Base-by-base conservation (phyloP, 2,329 filamentous ascomycete genomes). In the Verticillium isaacii region DNA sequence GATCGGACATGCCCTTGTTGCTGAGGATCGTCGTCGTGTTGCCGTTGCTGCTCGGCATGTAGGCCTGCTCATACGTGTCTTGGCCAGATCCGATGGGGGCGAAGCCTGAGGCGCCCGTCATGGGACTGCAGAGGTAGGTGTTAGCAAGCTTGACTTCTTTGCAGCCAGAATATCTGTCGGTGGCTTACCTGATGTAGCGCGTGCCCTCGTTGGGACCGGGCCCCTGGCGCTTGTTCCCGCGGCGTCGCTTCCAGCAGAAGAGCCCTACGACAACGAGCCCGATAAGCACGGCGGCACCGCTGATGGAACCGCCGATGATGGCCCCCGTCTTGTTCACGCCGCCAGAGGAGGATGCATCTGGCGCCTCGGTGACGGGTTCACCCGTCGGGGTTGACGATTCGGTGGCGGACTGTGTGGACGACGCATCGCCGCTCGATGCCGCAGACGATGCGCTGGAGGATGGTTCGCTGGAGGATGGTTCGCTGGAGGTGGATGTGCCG, bases 301-400 rank as follows among this genome's bases (percentile, higher is more conserved):
- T 79, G 50, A 87, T 75, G 17, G 77, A 78, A 14, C 82, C 84
- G 32, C 84, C 84, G 3, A 86, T 77, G 37, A 86, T 84, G 45
- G 80, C 80, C 1, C 80, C 82, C 0, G 77, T 78, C n/a, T 73
- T 73, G 50, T 74, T 68, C 19, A 62, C 60, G 41, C 69, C 63
- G 54, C 67, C 67, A 19, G 57, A 55, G 29, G 58, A 50, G n/a
- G 69, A 63, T 8, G 67, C 66, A 45, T 69, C 68, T 2, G 73
- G 72, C 3, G 75, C 69, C 19, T 68, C 64, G 14, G 71, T 52
- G 50, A 63, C 41, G 8, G 65, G 57, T n/a, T 60, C 55, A 34
- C 39, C 56, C 1, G 69, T 69, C 19, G 62, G 63, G 23, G 66
- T 56, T 29, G 66, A 64, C 2, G 68, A 66, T 15, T 62, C 39